These are phyloP conservation scores for Wickerhamiella domercqiae DNA, from an alignment of 805 yeast species.

Conservation along the genomic window DNA sequence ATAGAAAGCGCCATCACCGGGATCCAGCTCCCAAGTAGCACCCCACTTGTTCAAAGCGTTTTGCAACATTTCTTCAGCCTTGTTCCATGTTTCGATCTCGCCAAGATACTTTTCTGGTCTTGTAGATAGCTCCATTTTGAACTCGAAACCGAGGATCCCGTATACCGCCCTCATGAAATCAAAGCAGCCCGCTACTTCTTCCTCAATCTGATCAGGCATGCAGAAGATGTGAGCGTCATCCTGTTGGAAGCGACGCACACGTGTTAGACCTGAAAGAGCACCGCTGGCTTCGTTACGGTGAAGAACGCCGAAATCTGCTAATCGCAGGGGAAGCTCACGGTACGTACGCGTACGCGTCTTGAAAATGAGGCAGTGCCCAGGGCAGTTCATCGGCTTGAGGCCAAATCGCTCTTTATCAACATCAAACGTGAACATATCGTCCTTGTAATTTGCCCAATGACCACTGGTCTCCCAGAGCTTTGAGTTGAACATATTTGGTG, in stretches of 20 bases:
- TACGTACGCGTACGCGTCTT: constrained; percentile 87
- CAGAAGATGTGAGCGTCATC: constrained; percentile 99
- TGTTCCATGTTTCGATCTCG: constrained; percentile 84
- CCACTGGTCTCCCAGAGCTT: constrained; percentile 98
- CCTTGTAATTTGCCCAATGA: constrained; percentile 96
- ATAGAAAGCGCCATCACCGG: constrained; percentile 93
- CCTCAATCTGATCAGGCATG: constrained; percentile 75
- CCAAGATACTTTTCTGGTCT: constrained; percentile 96
- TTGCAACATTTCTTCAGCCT: constrained; percentile 75
- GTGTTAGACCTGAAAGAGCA: constrained; percentile 85
- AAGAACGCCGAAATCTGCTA: constrained; percentile 93
- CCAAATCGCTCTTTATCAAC: constrained; percentile 94
- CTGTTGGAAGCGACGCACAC: constrained; percentile 98
- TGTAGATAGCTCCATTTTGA: constrained; percentile 92
- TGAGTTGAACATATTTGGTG: constrained; percentile 97
- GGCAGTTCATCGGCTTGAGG: constrained; percentile 93
- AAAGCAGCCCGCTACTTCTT: constrained; percentile 68
- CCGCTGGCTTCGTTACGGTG: constrained; percentile 96
- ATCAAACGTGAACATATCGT: constrained; percentile 92
- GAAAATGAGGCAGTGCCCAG: constrained; percentile 90
- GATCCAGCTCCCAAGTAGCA: constrained; percentile 84
- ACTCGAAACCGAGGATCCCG: constrained; percentile 86
- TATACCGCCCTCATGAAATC: constrained; percentile 75
- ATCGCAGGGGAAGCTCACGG: constrained; percentile 96
- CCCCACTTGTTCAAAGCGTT: constrained; percentile 73